Conservation (phyloP, 2,329 filamentous ascomycete genomes). For the Periconia macrospinosa region DNA sequence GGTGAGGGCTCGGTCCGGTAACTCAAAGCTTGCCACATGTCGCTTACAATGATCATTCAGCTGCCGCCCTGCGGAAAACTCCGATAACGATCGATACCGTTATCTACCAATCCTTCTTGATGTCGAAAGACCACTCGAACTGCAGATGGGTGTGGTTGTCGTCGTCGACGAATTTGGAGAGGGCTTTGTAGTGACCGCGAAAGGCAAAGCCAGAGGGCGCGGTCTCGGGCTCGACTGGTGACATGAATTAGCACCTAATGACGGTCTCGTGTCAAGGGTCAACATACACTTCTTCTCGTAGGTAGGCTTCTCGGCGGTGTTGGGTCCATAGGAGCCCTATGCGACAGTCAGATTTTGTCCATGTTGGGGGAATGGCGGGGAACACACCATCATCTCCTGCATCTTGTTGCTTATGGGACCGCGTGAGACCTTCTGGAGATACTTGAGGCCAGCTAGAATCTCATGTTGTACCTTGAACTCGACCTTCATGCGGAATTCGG, state of each 20-base stretch:
- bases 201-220: slow-evolving; percentile 89
- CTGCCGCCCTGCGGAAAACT: background rate
- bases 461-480: slow-evolving; percentile 96
- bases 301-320: slow-evolving; percentile 79
- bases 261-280: background rate
- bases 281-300: slow-evolving; percentile 90
- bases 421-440: slow-evolving; percentile 90
- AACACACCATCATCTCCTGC: slow-evolving; percentile 91
- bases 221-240: slow-evolving; percentile 81
- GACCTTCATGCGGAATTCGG: slow-evolving; percentile 91
- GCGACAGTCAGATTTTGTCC: slow-evolving; percentile 8
- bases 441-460: slow-evolving; percentile 92
- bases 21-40: slow-evolving; percentile 1
- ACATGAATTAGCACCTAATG: slow-evolving; percentile 10
- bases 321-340: slow-evolving; percentile 90
- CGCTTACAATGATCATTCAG: slow-evolving; percentile 10
- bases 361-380: background rate
- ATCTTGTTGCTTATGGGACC: slow-evolving; percentile 89
- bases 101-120: slow-evolving; percentile 88
- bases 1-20: background rate
- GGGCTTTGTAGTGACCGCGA: slow-evolving; percentile 86
- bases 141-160: slow-evolving; percentile 87
- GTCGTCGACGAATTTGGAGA: slow-evolving; percentile 91
- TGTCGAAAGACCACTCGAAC: slow-evolving; percentile 97
- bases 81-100: background rate